A percentile compares a stretch with the other conserved stretches of the same genome.
Evolutionary conservation across 106 monocot genomes (phyloP).

Genomic region (Triglochin maritima): DNA sequence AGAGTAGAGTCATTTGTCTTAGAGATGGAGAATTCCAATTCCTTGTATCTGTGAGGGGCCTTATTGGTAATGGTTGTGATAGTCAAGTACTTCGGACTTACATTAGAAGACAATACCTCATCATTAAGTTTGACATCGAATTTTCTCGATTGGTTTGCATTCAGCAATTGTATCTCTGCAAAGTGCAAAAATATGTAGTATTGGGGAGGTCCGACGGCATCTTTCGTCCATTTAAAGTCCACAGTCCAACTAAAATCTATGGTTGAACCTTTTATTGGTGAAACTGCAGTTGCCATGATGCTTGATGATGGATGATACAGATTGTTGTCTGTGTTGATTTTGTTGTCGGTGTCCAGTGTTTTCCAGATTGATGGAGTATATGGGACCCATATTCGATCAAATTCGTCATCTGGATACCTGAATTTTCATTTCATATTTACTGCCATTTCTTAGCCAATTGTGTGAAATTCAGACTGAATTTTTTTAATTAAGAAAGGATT

Average conservation of each 20-base stretch:
- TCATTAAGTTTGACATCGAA: too few species aligned
- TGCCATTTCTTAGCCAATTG: too few species aligned
- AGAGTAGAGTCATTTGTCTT: background rate
- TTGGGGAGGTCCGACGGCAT: background rate
- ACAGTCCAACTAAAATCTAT: background rate
- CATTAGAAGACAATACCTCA: background rate
- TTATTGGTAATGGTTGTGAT: background rate
- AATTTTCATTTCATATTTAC: background rate
- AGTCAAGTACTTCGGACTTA: background rate
- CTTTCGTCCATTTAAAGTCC: background rate
- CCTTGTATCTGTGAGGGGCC: background rate
- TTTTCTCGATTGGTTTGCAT: too few species aligned
- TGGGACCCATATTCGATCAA: slow-evolving; percentile 30
- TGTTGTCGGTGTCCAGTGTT: background rate
- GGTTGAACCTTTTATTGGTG: background rate
- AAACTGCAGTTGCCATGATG: slow-evolving; percentile 24
- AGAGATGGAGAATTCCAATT: background rate
- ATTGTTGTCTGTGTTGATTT: background rate
- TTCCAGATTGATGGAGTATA: background rate
- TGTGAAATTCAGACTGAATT: too few species aligned
- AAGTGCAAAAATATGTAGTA: background rate
- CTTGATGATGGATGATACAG: slow-evolving; percentile 11
- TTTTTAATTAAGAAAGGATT: too few species aligned
- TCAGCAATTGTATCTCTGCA: too few species aligned
- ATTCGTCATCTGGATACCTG: slow-evolving; percentile 30